These are phyloP conservation scores for Leccinellum rugosiceps DNA, from an alignment of 768 basidiomycete genomes.

Conservation along the genomic window DNA sequence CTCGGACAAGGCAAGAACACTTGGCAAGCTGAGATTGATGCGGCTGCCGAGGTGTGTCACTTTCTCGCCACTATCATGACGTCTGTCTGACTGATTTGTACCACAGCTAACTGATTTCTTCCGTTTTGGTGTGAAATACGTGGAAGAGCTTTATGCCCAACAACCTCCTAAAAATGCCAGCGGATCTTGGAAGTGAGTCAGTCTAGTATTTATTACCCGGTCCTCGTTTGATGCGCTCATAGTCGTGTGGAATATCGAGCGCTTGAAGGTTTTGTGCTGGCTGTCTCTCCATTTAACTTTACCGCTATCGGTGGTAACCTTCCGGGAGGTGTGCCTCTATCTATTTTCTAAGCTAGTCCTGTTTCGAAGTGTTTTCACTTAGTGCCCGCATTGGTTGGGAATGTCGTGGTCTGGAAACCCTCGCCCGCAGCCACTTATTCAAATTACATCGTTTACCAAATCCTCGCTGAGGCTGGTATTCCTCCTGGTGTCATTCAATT, in stretches of 20 bases:
- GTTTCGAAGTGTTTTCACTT: slow-evolving; percentile 3
- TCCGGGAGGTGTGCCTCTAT: slow-evolving; percentile 49
- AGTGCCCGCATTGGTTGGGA: slow-evolving; percentile 93
- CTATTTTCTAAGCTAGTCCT: neutral
- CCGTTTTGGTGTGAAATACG: slow-evolving; percentile 94
- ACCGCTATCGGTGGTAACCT: slow-evolving; percentile 98
- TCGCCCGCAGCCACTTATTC: slow-evolving; percentile 94
- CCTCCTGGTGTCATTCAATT: slow-evolving; percentile 97
- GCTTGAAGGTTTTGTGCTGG: slow-evolving; percentile 97
- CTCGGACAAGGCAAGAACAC: slow-evolving; percentile 98
- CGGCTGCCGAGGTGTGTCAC: slow-evolving; percentile 84
- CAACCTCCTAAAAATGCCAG: slow-evolving; percentile 85
- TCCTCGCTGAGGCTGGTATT: slow-evolving; percentile 90
- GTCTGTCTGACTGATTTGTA: slow-evolving; percentile 6
- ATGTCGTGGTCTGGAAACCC: slow-evolving; percentile 96
- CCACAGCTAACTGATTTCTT: slow-evolving; percentile 84
- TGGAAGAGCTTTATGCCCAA: slow-evolving; percentile 89
- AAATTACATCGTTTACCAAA: slow-evolving; percentile 88
- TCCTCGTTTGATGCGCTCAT: slow-evolving; percentile 10
- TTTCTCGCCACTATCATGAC: neutral
- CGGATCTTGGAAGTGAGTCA: slow-evolving; percentile 90
- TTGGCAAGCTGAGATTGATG: slow-evolving; percentile 99
- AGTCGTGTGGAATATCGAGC: slow-evolving; percentile 96
- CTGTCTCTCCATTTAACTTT: slow-evolving; percentile 98
- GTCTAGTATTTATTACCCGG: neutral